Evolutionary conservation across 768 basidiomycete species (phyloP), one percentile per base, ranked within the genome.

Genomic region (Auricularia sp.): DNA sequence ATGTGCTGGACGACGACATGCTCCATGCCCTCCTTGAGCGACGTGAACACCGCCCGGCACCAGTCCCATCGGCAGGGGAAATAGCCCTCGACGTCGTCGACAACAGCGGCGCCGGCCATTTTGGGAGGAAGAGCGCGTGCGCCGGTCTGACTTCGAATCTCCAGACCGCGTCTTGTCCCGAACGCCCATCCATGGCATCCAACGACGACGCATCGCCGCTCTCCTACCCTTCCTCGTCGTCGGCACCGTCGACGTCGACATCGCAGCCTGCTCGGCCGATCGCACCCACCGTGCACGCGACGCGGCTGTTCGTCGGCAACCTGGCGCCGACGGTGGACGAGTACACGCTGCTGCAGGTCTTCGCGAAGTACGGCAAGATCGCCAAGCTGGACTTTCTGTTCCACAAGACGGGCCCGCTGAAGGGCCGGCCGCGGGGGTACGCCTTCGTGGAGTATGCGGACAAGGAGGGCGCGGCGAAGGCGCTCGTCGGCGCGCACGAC

Each of bases 341-440:
- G 91, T 95, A 93, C 75, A 80, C 91, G 3, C 81, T 99, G 16
- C 83, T 98, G 23, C 91, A 95, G 74, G 75, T 95, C 42, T 97
- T 97, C 75, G 83, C 89, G 36, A 94, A 90, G 76, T 94, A 87
- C 73, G 97, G 97, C 63, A 93, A 92, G 75, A 83, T 98, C 66
- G 83, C 92, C 23, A 92, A 93, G 68, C 83, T 98, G 62, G 97
- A 99, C 75, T 98, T 87, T 74, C 81, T 98, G 67, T 98, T 98
- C 72, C 95, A 99, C 80, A 98, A 96, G 76, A 79, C 88, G 0
- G 97, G 96, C 0, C 81, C 86, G 12, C 75, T 87, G 71, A 94
- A 88, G 72, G 97, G 97, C 18, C 97, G 91, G 73, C 95, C 97
- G 0, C 81, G 95, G 12, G 96, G 97, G 4, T 98, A 96, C 74